Percentiles rank a stretch among this genome's conserved stretches.
phyloP scores from a whole-genome alignment of 2,329 filamentous ascomycete species.

The Paracamarosporium sp. region DNA sequence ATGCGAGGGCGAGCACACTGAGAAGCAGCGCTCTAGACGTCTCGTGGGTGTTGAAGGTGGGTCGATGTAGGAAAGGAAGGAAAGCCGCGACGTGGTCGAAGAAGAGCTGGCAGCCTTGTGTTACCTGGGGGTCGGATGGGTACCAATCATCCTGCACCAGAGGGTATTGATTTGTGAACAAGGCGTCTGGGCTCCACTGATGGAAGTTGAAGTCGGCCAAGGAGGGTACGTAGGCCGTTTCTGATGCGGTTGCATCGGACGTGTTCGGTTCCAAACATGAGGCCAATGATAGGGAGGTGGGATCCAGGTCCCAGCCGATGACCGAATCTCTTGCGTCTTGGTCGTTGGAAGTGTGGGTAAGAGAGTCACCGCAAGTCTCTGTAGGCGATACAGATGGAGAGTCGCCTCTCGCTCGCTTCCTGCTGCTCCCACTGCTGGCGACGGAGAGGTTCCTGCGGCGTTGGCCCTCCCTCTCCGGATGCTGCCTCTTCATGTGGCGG shows the following conservation, averaged over 20 bases:
- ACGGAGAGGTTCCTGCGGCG: conserved; percentile 13
- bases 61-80: conserved; percentile 19
- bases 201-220: conserved; percentile 10
- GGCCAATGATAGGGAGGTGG: background rate
- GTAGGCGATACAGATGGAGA: background rate
- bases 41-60: conserved; percentile 19
- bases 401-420: conserved; percentile 4
- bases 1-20: conserved; percentile 23
- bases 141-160: conserved; percentile 16
- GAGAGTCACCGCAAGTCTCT: background rate
- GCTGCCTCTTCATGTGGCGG: conserved; percentile 28
- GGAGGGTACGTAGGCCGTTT: background rate
- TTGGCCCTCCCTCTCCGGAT: conserved; percentile 13
- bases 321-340: background rate
- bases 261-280: background rate
- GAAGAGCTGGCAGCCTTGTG: conserved; percentile 18
- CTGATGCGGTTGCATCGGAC: background rate
- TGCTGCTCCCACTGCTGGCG: background rate
- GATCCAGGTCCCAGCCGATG: background rate
- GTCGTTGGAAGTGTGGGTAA: background rate
- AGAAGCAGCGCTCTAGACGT: conserved; percentile 15
- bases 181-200: conserved; percentile 16
- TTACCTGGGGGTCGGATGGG: conserved; percentile 12
- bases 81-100: conserved; percentile 17
- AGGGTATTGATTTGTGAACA: conserved; percentile 10